Evolutionary conservation across 768 basidiomycete species (phyloP).

Genomic region (Gautieria morchelliformis): DNA sequence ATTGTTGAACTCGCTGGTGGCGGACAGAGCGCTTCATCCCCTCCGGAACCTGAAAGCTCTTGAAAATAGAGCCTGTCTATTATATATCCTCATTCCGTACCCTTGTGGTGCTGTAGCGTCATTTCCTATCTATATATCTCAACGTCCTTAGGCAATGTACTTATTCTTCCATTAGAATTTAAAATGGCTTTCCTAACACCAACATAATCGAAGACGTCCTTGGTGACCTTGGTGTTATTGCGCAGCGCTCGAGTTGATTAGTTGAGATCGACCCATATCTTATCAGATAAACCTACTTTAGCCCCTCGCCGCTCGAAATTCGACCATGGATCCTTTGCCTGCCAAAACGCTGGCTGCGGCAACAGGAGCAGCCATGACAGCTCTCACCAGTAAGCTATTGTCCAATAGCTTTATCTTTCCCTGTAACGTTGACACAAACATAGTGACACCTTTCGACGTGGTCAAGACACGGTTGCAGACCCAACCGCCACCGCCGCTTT

Average conservation of each 20-base stretch:
- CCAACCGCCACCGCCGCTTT: slow-evolving; percentile 51
- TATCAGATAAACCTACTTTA: slow-evolving; percentile 2
- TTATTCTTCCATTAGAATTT: too few relatives aligned
- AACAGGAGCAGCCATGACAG: slow-evolving; percentile 71
- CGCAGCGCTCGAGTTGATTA: too few relatives aligned
- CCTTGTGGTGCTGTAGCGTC: too few relatives aligned
- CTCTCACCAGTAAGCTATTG: slow-evolving; percentile 58
- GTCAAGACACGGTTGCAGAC: slow-evolving; percentile 96
- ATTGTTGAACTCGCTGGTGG: slow-evolving; percentile 89
- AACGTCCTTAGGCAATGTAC: too few relatives aligned
- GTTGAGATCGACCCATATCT: too few relatives aligned
- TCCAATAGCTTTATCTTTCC: not conserved
- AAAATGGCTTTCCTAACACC: too few relatives aligned
- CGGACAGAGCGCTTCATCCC: slow-evolving; percentile 21
- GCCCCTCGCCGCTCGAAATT: not conserved
- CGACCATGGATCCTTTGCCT: slow-evolving; percentile 59
- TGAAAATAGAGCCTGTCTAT: too few relatives aligned
- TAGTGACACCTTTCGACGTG: slow-evolving; percentile 99
- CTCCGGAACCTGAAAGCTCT: not conserved
- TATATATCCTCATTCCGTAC: too few relatives aligned
- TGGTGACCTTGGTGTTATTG: too few relatives aligned
- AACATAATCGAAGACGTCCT: too few relatives aligned
- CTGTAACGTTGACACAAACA: slow-evolving; percentile 5
- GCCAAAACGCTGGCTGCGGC: slow-evolving; percentile 78
- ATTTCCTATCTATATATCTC: too few relatives aligned